A percentile compares a stretch with the other conserved stretches of the same genome.
phyloP scores from a whole-genome alignment of 805 yeast genomes.

The Debaryomyces maramus region DNA sequence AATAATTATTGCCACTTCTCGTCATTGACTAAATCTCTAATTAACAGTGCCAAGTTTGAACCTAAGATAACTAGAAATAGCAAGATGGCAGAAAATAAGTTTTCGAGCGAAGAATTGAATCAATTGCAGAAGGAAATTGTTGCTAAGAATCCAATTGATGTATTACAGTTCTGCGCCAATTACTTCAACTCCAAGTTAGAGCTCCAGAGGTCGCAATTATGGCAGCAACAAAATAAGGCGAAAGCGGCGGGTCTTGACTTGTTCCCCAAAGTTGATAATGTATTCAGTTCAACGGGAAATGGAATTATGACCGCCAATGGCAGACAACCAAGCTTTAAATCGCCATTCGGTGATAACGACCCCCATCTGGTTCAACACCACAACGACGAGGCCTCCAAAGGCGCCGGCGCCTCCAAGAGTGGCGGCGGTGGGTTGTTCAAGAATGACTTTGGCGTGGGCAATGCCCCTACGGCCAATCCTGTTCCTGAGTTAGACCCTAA shows the following conservation, averaged over 20 bases:
- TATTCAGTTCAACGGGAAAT: conserved; percentile 26
- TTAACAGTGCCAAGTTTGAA: too few species aligned
- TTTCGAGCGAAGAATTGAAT: conserved; percentile 47
- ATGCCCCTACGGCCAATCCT: conserved; percentile 8
- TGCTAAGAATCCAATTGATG: conserved; percentile 59
- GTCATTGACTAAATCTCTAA: too few species aligned
- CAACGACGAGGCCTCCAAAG: conserved; percentile 10
- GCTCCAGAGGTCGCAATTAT: conserved; percentile 53
- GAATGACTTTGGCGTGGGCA: conserved; percentile 22
- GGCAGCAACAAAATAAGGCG: conserved; percentile 52
- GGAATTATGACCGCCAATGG: conserved; percentile 23
- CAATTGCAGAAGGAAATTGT: conserved; percentile 58
- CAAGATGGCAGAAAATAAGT: background rate
- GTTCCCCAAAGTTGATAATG: conserved; percentile 39
- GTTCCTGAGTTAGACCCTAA: conserved; percentile 28
- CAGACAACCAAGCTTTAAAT: conserved; percentile 52
- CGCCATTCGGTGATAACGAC: conserved; percentile 64
- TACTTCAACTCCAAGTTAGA: conserved; percentile 65
- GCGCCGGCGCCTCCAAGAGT: conserved; percentile 9
- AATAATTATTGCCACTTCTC: too few species aligned
- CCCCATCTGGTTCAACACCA: conserved; percentile 51
- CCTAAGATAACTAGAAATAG: background rate
- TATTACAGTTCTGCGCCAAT: conserved; percentile 73
- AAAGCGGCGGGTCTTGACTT: conserved; percentile 51
- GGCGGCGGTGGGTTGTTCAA: conserved; percentile 24